Evolutionary conservation across 2,329 filamentous ascomycete genomes (phyloP).

Genomic region (Laburnicola sp.): DNA sequence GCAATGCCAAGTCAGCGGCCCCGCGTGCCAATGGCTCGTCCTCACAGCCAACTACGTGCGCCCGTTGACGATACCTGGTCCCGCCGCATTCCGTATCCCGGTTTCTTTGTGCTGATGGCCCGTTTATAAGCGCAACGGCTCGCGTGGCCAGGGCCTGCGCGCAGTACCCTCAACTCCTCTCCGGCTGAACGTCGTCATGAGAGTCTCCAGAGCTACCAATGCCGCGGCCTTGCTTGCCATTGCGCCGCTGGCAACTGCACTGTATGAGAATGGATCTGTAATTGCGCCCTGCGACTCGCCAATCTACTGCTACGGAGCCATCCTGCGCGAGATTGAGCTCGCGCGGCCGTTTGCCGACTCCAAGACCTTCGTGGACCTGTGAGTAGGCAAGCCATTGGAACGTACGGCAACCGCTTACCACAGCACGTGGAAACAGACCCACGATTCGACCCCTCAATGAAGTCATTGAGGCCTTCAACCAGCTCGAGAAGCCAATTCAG

Average conservation of each 20-base stretch:
- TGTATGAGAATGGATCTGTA: slow-evolving; percentile 64
- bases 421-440: slow-evolving; percentile 56
- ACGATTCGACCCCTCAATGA: slow-evolving; percentile 62
- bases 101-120: slow-evolving; percentile 7
- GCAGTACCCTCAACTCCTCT: background rate
- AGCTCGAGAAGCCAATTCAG: slow-evolving; percentile 61
- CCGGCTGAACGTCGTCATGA: slow-evolving; percentile 7
- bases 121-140: slow-evolving; percentile 1
- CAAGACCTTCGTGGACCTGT: slow-evolving; percentile 68
- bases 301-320: slow-evolving; percentile 68
- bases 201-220: slow-evolving; percentile 18
- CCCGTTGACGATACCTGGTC: background rate
- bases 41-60: slow-evolving; percentile 4
- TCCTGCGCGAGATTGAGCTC: slow-evolving; percentile 65
- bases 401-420: background rate
- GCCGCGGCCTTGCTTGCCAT: slow-evolving; percentile 18
- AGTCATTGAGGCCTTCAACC: slow-evolving; percentile 63
- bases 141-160: background rate
- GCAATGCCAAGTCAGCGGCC: slow-evolving; percentile 5
- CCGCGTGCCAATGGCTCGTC: background rate
- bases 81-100: background rate
- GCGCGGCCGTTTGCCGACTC: slow-evolving; percentile 67
- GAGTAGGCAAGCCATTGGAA: slow-evolving; percentile 11
- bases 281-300: slow-evolving; percentile 68
- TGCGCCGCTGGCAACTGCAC: slow-evolving; percentile 42